Base-by-base conservation (phyloP, 352 stramenopile species). In the Blastocystis sp. region DNA sequence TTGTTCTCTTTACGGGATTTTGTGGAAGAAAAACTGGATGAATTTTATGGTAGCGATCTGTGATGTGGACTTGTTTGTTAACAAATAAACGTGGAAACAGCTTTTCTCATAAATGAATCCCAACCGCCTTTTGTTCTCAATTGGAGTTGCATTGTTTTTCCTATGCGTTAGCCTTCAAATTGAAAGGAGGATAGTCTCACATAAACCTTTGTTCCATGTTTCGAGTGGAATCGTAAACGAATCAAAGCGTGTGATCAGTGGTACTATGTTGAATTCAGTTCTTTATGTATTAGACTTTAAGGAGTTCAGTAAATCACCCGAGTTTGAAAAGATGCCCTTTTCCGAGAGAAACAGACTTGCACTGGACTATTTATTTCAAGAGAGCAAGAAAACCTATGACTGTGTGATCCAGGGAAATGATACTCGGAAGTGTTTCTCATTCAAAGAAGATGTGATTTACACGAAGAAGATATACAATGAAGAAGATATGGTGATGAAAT, bases 401-500 rank as follows among this genome's bases (percentile, higher is more conserved):
- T 81, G 70, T 65, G 70, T 81, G 2, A 16, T 65, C 11, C 70
- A 65, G 13, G 34, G 16, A 65, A 81, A 81, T 20, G n/a, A 81
- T n/a, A 81, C 70, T n/a, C 53, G 26, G 39, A 63, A 81, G 41
- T 81, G 70, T 53, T 81, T 81, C 43, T 81, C 70, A 30, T 81
- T 81, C 45, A 81, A 81, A 26, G 50, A 81, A 3, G 70, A 81
- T 34, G 70, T 81, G 9, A 81, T 81, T n/a, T 81, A 81, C 45
- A 24, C 70, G 16, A 81, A 81, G n/a, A 81, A 63, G 45, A 39
- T 47, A 11, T 81, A 81, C 37, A 41, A 26, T 11, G 70, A 81
- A 16, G 70, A 81, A 41, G 70, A 81, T 65, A 81, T 81, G 70
- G 70, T 64, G 41, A 81, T 81, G 70, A 81, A 81, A 47, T 81